These are phyloP conservation scores for Wallacemonas rigidus DNA, from an alignment of 208 protist species.

Conservation along the genomic window DNA sequence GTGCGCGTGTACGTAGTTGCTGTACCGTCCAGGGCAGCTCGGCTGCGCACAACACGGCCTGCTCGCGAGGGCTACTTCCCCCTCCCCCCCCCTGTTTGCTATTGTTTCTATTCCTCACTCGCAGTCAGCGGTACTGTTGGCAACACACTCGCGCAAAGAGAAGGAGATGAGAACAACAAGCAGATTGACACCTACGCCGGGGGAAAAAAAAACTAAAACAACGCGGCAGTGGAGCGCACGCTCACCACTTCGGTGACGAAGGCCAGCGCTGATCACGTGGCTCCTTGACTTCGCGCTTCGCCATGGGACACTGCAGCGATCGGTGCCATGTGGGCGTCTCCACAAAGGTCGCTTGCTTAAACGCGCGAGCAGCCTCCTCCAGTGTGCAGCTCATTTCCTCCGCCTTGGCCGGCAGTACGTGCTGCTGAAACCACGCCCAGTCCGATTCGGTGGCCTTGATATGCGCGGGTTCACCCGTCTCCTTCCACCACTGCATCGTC, in stretches of 20 bases:
- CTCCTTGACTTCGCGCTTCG: conserved; percentile 74
- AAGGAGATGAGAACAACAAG: neutral
- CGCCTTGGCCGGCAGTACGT: conserved; percentile 71
- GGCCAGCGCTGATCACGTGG: conserved; percentile 90
- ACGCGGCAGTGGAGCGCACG: too few relatives aligned
- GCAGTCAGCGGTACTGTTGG: too few relatives aligned
- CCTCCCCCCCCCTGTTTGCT: too few relatives aligned
- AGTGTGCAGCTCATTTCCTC: conserved; percentile 54
- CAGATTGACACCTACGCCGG: neutral
- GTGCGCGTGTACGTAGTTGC: too few relatives aligned
- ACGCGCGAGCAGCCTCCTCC: conserved; percentile 51
- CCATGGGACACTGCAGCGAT: conserved; percentile 62
- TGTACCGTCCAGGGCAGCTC: too few relatives aligned
- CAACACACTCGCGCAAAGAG: neutral
- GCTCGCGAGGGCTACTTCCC: too few relatives aligned
- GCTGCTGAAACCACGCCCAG: conserved; percentile 78
- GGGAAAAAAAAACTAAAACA: too few relatives aligned
- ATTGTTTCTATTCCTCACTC: too few relatives aligned
- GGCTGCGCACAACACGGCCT: too few relatives aligned
- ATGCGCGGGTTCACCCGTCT: conserved; percentile 76
- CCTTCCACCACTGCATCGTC: conserved; percentile 84
- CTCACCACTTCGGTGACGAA: conserved; percentile 88
- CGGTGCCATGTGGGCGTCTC: conserved; percentile 76
- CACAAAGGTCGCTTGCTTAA: conserved; percentile 58
- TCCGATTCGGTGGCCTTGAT: conserved; percentile 38